Percentiles rank a stretch among this genome's conserved stretches.
These are phyloP conservation scores for Cryomyces minteri DNA, from an alignment of 495 filamentous ascomycete genomes.

Conservation along the genomic window DNA sequence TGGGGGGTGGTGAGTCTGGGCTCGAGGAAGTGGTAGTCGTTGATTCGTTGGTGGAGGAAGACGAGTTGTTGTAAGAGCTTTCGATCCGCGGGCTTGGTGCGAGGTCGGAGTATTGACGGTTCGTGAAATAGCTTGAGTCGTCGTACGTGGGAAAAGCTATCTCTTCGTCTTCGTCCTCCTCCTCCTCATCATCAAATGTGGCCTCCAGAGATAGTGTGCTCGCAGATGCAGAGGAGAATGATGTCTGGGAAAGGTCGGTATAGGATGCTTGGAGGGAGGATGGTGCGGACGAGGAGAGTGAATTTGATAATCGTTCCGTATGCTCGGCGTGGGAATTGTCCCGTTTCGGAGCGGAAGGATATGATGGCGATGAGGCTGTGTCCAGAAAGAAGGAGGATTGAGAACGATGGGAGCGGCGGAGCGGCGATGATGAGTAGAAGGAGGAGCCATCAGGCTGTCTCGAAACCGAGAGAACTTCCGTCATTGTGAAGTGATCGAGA, in stretches of 20 bases:
- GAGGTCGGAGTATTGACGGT: background rate
- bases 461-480: constrained; percentile 1
- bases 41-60: background rate
- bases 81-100: background rate
- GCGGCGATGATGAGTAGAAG: background rate
- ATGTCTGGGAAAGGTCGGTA: constrained; percentile 1
- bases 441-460: constrained; percentile 2
- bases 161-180: no score
- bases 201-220: background rate
- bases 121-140: background rate
- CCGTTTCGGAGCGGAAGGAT: background rate
- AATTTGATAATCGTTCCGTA: background rate
- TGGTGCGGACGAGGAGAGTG: background rate
- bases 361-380: background rate
- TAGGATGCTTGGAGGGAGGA: constrained; percentile 1
- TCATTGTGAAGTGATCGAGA: background rate
- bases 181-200: background rate
- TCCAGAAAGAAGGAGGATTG: background rate
- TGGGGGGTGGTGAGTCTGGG: constrained; percentile 8
- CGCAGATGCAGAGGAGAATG: constrained; percentile 2
- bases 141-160: constrained; percentile 1
- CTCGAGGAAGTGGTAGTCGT: constrained; percentile 5
- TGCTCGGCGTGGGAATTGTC: background rate
- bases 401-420: background rate
- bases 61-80: background rate